Evolutionary conservation across 2,329 filamentous ascomycete species (phyloP).

Genomic region (Trichoderma breve): DNA sequence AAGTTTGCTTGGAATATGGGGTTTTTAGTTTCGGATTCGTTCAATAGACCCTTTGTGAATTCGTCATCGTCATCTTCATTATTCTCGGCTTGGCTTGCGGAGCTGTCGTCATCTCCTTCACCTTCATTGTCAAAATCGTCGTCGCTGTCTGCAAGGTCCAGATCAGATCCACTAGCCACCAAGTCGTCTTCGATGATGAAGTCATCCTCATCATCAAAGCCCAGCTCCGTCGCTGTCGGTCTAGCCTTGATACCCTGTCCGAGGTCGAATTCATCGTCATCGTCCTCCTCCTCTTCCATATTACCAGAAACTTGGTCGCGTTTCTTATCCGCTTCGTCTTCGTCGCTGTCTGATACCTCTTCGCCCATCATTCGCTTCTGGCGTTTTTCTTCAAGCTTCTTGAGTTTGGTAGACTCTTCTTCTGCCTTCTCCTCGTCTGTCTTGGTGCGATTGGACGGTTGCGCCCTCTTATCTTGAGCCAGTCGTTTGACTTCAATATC

Average conservation of each 20-base stretch:
- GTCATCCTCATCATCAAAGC: constrained; percentile 90
- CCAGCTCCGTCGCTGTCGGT: constrained; percentile 60
- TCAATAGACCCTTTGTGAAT: constrained; percentile 67
- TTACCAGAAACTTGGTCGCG: constrained; percentile 36
- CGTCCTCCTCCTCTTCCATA: constrained; percentile 42
- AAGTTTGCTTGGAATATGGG: constrained; percentile 50
- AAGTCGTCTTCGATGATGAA: constrained; percentile 89
- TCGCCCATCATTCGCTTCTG: constrained; percentile 85
- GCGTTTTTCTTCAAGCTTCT: constrained; percentile 79
- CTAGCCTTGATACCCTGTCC: constrained; percentile 57
- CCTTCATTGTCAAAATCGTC: constrained; percentile 50
- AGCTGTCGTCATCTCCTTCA: constrained; percentile 39
- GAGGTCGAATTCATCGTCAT: constrained; percentile 56
- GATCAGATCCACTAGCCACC: constrained; percentile 74
- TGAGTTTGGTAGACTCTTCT: constrained; percentile 73
- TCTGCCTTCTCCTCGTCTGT: constrained; percentile 82
- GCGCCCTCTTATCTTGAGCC: constrained; percentile 78
- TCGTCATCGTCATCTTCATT: constrained; percentile 60
- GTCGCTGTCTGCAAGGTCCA: constrained; percentile 57
- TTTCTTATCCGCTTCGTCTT: constrained; percentile 44
- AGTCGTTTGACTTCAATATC: constrained; percentile 80
- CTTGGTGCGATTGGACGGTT: constrained; percentile 84
- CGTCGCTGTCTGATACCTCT: constrained; percentile 64
- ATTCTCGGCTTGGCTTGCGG: constrained; percentile 43
- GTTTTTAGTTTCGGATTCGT: constrained; percentile 55